phyloP scores from a whole-genome alignment of 139 green algal genomes.

The Chlorella sp. region DNA sequence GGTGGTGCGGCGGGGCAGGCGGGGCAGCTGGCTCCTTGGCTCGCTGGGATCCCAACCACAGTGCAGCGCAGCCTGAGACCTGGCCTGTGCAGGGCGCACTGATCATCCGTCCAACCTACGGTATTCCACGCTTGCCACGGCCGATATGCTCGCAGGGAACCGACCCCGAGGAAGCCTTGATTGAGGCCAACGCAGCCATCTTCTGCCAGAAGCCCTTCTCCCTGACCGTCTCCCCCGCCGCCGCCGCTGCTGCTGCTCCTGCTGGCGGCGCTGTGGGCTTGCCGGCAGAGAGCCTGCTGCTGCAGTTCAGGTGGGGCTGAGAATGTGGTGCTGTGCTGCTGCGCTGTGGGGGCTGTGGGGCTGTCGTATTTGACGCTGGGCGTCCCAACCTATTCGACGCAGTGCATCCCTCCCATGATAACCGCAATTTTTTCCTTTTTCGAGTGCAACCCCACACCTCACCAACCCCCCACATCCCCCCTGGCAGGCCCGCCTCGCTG shows the following conservation, averaged over 20 bases:
- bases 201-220: slow-evolving; percentile 6
- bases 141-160: no score
- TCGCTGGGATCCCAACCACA: no score
- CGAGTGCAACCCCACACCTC: no score
- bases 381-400: neutral
- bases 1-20: no score
- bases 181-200: neutral
- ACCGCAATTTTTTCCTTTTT: no score
- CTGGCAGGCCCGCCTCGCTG: neutral
- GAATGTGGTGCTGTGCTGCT: neutral
- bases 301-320: neutral
- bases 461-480: neutral
- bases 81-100: no score
- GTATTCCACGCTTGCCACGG: no score
- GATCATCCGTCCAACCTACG: no score
- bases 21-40: no score
- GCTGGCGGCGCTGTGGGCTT: no score
- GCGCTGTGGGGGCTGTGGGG: neutral
- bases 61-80: no score
- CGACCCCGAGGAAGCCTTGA: neutral
- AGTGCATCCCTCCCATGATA: neutral
- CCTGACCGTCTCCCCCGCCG: neutral
- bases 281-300: neutral
- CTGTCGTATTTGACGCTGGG: neutral
- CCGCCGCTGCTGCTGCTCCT: neutral